Evolutionary conservation across 352 stramenopile genomes (phyloP).

Genomic region (Globisporangium viniferum): DNA sequence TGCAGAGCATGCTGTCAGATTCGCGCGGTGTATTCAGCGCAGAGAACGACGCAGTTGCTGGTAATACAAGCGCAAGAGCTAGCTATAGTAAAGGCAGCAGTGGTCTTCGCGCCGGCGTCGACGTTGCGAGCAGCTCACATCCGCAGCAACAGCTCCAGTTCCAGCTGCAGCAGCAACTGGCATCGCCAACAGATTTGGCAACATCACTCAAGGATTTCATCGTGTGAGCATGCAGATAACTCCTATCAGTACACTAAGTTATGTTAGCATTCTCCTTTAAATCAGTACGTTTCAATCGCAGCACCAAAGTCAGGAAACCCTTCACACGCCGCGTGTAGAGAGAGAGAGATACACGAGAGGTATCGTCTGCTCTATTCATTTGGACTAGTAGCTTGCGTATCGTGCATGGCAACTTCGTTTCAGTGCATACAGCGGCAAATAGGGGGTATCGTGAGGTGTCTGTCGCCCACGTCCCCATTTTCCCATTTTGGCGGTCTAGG

Average conservation of each 20-base stretch:
- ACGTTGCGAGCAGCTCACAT: neutral
- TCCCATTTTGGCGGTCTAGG: neutral
- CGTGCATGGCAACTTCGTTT: neutral
- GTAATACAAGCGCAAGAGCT: neutral
- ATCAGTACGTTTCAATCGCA: neutral
- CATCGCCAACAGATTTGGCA: neutral
- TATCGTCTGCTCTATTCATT: neutral
- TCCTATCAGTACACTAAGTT: neutral
- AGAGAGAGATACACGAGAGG: neutral
- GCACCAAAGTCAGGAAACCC: neutral
- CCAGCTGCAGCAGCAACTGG: neutral
- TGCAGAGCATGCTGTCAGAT: neutral
- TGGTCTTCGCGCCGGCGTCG: neutral
- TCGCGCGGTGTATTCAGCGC: neutral
- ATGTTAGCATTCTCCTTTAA: neutral
- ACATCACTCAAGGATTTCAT: neutral
- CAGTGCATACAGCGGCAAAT: neutral
- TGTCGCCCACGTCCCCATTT: neutral
- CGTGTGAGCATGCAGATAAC: neutral
- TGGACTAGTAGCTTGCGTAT: neutral
- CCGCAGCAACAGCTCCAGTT: neutral
- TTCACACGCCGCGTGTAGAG: neutral
- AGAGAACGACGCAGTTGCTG: constrained; percentile 2
- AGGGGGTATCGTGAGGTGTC: neutral
- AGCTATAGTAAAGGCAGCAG: neutral